These are phyloP conservation scores for Sugiyamaella boreocaroliniensis DNA, from an alignment of 805 yeast genomes.

Conservation along the genomic window DNA sequence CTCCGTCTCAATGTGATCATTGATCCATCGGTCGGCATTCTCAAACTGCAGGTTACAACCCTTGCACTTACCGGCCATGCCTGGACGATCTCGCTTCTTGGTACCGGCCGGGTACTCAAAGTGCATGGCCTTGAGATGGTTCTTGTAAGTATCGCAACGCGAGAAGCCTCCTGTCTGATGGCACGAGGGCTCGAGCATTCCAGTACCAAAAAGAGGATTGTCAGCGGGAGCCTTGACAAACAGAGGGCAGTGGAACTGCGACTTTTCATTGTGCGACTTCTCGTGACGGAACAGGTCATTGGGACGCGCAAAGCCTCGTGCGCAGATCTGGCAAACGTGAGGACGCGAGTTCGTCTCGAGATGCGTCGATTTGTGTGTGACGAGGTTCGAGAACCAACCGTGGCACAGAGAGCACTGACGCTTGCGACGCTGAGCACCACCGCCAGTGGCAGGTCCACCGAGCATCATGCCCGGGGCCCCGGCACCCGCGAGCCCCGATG, in stretches of 20 bases:
- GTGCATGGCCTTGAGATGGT: conserved; percentile 84
- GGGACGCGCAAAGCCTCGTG: conserved; percentile 80
- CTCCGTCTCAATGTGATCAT: conserved; percentile 54
- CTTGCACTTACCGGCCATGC: conserved; percentile 68
- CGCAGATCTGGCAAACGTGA: conserved; percentile 68
- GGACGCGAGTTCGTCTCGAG: conserved; percentile 66
- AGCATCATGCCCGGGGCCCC: conserved; percentile 3
- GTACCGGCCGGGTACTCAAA: conserved; percentile 86
- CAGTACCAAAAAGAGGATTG: conserved; percentile 14
- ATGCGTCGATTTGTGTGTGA: conserved; percentile 79
- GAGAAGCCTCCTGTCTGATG: conserved; percentile 82
- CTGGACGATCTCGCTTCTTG: conserved; percentile 62
- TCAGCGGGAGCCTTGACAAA: conserved; percentile 27
- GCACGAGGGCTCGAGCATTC: conserved; percentile 37
- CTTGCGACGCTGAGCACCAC: conserved; percentile 43
- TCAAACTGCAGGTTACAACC: conserved; percentile 62
- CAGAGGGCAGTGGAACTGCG: conserved; percentile 77
- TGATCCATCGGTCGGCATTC: conserved; percentile 75
- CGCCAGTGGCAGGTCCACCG: conserved; percentile 8
- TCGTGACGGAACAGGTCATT: conserved; percentile 82
- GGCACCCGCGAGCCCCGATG: background rate
- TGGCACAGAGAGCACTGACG: conserved; percentile 67
- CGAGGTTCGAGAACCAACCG: conserved; percentile 65
- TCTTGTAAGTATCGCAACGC: conserved; percentile 86
- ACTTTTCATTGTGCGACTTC: conserved; percentile 77